Conservation (phyloP, 2,329 filamentous ascomycete species). For the Fusarium sp. region DNA sequence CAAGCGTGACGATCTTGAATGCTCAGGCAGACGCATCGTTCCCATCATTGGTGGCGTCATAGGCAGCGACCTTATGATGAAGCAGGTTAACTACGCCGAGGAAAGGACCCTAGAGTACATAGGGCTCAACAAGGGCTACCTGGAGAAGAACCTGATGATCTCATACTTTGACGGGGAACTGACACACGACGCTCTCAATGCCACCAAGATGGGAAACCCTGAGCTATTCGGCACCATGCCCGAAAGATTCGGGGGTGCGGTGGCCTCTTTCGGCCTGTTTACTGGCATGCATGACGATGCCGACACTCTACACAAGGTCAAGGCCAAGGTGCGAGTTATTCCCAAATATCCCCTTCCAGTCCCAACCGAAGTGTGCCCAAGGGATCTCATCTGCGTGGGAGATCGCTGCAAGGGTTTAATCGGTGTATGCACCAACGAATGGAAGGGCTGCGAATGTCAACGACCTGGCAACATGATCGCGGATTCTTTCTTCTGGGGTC, state of each 20-base stretch:
- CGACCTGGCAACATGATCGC: background rate
- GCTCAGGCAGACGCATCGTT: background rate
- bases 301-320: background rate
- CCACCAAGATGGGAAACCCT: background rate
- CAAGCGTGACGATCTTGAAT: background rate
- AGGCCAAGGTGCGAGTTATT: background rate
- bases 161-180: background rate
- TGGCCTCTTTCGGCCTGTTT: background rate
- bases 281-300: background rate
- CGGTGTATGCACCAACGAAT: background rate
- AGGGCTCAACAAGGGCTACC: background rate
- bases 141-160: background rate
- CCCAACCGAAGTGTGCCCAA: background rate
- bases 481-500: background rate
- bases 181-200: background rate
- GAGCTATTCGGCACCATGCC: background rate
- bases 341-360: background rate
- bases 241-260: background rate
- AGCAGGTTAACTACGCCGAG: background rate
- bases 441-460: background rate
- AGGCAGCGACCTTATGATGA: background rate
- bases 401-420: background rate
- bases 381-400: background rate
- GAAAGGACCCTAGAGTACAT: background rate
- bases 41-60: background rate